Base-by-base conservation (phyloP, 192 early-diverging fungal species). In the Backusella sp. region DNA sequence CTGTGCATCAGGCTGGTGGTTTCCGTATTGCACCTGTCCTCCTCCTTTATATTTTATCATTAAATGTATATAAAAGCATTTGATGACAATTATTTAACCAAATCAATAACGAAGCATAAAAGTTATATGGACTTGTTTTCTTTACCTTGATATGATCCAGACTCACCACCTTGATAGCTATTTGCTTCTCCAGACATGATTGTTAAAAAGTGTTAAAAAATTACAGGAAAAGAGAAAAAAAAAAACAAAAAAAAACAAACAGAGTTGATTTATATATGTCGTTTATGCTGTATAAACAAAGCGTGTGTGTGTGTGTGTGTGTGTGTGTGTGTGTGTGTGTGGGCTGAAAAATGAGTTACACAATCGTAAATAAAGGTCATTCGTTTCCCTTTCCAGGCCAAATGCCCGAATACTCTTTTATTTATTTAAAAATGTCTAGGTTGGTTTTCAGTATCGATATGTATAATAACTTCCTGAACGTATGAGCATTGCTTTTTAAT, bases 401-500 rank as follows among this genome's bases (percentile, higher is more conserved):
- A 28, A 62, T 26, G 56, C 26, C 56, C 56, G 44, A 35, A 39
- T 23, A 34, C 56, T 35, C 15, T 74, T 37, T 23, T 73, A 36
- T 28, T 73, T 53, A 68, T 19, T 69, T 69, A 69, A 69, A 69
- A 69, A 36, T 69, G 68, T 42, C 52, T 35, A 39, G 46, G 52
- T 39, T 73, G 72, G 4, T 73, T 52, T 52, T 75, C 80, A 41
- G 77, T 78, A 41, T 84, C 80, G 2, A 84, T 46, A 52, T 84
- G 80, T 4, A 84, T 75, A 23, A 80, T 53, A 1, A 84, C 76
- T 75, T 84, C 84, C 65, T 80, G 82, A 14, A 84, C 84, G 49
- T 75, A 62, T 26, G 68, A 28, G 70, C 78, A 83, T 66, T 82
- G 65, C 6, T 79, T 30, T 53, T 84, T 82, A 39, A 84, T 68